A percentile compares a stretch with the other conserved stretches of the same genome.
Evolutionary conservation across 1,139 yeast genomes (phyloP).

Genomic region (Lodderomyces orthopsilosis): DNA sequence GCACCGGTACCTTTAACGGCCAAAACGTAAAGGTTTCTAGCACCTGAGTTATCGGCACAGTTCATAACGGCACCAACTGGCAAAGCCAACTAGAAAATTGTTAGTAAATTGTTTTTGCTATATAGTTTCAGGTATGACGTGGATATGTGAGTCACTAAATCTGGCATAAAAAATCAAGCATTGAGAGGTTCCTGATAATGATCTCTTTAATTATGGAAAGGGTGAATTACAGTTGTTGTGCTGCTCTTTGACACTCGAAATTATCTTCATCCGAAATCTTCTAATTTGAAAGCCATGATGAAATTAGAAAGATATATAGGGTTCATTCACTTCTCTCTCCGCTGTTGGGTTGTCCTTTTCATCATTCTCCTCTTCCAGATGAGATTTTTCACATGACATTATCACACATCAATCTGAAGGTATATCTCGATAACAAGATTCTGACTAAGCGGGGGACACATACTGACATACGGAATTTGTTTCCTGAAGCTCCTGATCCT

Average conservation of each 20-base stretch:
- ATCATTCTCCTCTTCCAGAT: too few relatives aligned
- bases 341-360: too few relatives aligned
- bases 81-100: constrained; percentile 68
- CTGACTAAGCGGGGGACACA: constrained; percentile 32
- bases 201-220: too few relatives aligned
- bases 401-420: background rate
- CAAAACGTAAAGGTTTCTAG: constrained; percentile 97
- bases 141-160: background rate
- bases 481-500: constrained; percentile 97
- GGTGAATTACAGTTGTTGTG: too few relatives aligned
- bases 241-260: too few relatives aligned
- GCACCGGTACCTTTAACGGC: constrained; percentile 99
- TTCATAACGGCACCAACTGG: constrained; percentile 99
- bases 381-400: too few relatives aligned
- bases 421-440: background rate
- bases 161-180: too few relatives aligned
- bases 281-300: too few relatives aligned
- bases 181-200: too few relatives aligned
- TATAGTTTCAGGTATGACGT: background rate
- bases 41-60: constrained; percentile 99
- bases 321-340: too few relatives aligned
- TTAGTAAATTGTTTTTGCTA: constrained; percentile 16
- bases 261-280: too few relatives aligned
- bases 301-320: too few relatives aligned
- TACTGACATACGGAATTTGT: constrained; percentile 99